These are phyloP conservation scores for Dendrobium chrysotoxum DNA, from an alignment of 106 monocot species.

Conservation along the genomic window DNA sequence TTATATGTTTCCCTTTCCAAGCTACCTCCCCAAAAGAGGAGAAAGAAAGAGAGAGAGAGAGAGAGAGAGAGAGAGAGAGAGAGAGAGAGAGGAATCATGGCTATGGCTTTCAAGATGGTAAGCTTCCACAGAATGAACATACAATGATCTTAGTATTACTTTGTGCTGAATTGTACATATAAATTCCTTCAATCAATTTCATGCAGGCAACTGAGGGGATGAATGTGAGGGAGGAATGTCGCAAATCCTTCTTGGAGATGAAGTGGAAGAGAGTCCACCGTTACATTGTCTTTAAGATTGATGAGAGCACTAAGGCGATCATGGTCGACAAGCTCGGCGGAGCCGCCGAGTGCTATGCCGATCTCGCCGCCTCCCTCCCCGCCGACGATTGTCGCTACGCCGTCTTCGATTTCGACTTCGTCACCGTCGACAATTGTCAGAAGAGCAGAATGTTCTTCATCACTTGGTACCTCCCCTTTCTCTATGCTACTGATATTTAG, in stretches of 20 bases:
- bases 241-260: constrained; percentile 52
- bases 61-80: background rate
- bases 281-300: constrained; percentile 59
- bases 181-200: background rate
- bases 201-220: constrained; percentile 46
- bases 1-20: background rate
- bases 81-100: background rate
- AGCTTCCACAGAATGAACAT: background rate
- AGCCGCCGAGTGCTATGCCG: constrained; percentile 42
- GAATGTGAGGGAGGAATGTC: constrained; percentile 58
- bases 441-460: constrained; percentile 83
- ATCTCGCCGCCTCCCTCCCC: constrained; percentile 49
- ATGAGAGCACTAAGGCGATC: constrained; percentile 41
- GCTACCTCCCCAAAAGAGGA: background rate
- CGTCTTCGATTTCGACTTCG: constrained; percentile 65
- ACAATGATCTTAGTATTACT: background rate
- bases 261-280: constrained; percentile 53
- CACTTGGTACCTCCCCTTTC: constrained; percentile 13
- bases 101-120: constrained; percentile 11
- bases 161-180: background rate
- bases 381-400: constrained; percentile 60
- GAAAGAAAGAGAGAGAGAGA: background rate
- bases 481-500: too few relatives aligned
- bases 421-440: constrained; percentile 49
- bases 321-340: constrained; percentile 61